Percentiles rank a stretch among this genome's conserved stretches.
Conservation (phyloP, 2,329 filamentous ascomycete species). For the Blastomyces gilchristii region DNA sequence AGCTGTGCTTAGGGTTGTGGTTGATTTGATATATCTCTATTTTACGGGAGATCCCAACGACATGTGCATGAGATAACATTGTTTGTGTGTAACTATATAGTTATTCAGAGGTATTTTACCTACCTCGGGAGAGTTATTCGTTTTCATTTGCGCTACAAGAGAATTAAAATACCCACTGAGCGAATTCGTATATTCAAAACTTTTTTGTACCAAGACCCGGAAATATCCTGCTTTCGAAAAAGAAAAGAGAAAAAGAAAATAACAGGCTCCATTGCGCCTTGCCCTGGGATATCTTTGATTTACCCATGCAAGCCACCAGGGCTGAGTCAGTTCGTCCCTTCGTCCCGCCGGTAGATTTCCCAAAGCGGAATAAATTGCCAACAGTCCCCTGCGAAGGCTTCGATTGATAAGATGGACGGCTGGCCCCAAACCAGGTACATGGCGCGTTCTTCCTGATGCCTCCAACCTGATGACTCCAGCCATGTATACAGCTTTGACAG, state of each 20-base stretch:
- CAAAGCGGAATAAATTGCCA: constrained; percentile 1
- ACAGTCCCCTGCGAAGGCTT: not conserved
- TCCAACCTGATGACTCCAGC: not conserved
- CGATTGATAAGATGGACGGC: not conserved
- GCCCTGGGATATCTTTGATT: no score
- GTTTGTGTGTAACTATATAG: not conserved
- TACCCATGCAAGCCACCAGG: not conserved
- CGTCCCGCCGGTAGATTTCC: not conserved
- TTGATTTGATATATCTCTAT: not conserved
- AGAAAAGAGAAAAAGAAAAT: not conserved
- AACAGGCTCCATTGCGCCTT: not conserved
- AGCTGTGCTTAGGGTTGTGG: not conserved
- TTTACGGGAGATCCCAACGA: not conserved
- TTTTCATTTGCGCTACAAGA: not conserved
- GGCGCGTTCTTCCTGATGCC: not conserved
- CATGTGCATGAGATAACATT: not conserved
- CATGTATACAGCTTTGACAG: not conserved
- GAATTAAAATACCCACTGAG: not conserved
- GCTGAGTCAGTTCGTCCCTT: constrained; percentile 1
- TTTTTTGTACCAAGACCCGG: not conserved
- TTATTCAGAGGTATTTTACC: not conserved
- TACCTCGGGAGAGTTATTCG: not conserved
- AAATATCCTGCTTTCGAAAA: not conserved
- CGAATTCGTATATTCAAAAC: not conserved
- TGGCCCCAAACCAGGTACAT: not conserved